Conservation (phyloP, 495 filamentous ascomycete species). For the Poronia punctata region DNA sequence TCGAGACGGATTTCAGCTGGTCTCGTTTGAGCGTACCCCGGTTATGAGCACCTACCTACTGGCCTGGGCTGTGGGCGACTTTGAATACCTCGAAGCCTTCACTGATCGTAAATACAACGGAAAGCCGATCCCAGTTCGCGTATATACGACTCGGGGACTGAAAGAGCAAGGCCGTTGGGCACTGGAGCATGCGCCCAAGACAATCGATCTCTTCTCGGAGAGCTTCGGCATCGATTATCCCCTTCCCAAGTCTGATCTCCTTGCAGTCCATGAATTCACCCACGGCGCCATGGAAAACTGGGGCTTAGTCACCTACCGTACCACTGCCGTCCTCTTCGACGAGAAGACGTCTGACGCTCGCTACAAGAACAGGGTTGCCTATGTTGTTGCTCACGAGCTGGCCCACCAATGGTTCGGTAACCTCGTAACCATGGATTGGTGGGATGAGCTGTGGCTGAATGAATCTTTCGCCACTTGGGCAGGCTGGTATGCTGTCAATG, state of each 20-base stretch:
- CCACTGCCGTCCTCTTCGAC: slow-evolving; percentile 87
- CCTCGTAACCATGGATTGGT: slow-evolving; percentile 82
- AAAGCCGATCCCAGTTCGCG: slow-evolving; percentile 81
- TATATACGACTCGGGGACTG: slow-evolving; percentile 88
- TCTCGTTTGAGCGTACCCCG: slow-evolving; percentile 79
- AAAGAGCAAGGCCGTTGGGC: slow-evolving; percentile 84
- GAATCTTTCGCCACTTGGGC: slow-evolving; percentile 99
- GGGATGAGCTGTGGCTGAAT: slow-evolving; percentile 95
- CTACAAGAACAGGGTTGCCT: slow-evolving; percentile 86
- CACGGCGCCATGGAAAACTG: slow-evolving; percentile 68
- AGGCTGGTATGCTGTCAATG: slow-evolving; percentile 86
- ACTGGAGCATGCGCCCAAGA: slow-evolving; percentile 75
- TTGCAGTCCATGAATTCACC: slow-evolving; percentile 92
- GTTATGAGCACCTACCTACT: slow-evolving; percentile 97
- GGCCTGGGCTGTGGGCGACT: slow-evolving; percentile 94
- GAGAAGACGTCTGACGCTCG: slow-evolving; percentile 80
- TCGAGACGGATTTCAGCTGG: slow-evolving; percentile 61
- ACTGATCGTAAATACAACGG: slow-evolving; percentile 85
- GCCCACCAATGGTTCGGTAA: slow-evolving; percentile 99
- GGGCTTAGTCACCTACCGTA: slow-evolving; percentile 94
- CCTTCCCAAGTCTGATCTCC: slow-evolving; percentile 86
- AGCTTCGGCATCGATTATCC: slow-evolving; percentile 93
- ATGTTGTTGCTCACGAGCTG: slow-evolving; percentile 90
- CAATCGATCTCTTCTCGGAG: slow-evolving; percentile 93
- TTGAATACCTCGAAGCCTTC: slow-evolving; percentile 88